phyloP scores from a whole-genome alignment of 495 filamentous ascomycete species.

The Penicillium verhagenii region DNA sequence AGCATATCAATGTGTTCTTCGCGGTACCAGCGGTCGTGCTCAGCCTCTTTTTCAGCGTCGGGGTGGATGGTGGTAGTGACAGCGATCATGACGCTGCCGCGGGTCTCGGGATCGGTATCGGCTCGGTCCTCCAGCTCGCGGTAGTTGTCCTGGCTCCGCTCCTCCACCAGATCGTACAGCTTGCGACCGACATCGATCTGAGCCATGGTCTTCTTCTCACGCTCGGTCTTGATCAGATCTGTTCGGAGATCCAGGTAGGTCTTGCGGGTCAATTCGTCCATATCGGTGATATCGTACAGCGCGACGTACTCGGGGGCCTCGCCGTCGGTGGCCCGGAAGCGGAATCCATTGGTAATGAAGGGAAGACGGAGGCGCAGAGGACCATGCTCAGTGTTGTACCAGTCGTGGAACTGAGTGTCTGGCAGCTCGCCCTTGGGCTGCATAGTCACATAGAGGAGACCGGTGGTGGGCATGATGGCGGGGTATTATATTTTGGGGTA shows the following conservation, averaged over 20 bases:
- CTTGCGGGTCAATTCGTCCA: constrained; percentile 61
- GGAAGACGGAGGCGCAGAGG: constrained; percentile 71
- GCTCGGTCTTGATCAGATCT: constrained; percentile 61
- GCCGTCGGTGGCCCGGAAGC: constrained; percentile 67
- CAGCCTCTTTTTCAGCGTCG: constrained; percentile 50
- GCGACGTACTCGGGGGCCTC: constrained; percentile 67
- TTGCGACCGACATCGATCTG: constrained; percentile 69
- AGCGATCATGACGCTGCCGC: constrained; percentile 60
- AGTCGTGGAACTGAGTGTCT: constrained; percentile 76
- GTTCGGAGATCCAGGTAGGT: constrained; percentile 67
- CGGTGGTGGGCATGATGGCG: constrained; percentile 46
- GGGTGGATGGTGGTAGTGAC: constrained; percentile 57
- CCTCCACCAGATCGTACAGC: constrained; percentile 62
- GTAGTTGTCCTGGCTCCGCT: constrained; percentile 52
- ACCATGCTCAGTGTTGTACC: constrained; percentile 90
- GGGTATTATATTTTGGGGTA: neutral
- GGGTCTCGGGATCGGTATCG: constrained; percentile 52
- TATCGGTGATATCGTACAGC: constrained; percentile 75
- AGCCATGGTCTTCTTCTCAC: constrained; percentile 73
- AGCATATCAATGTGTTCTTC: constrained; percentile 73
- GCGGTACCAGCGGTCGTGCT: constrained; percentile 64
- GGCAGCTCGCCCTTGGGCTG: constrained; percentile 63
- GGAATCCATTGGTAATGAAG: constrained; percentile 72
- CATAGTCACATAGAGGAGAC: constrained; percentile 79
- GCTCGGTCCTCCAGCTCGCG: constrained; percentile 55